Base-by-base conservation (phyloP, 2,329 filamentous ascomycete species). In the Talaromyces sp. region DNA sequence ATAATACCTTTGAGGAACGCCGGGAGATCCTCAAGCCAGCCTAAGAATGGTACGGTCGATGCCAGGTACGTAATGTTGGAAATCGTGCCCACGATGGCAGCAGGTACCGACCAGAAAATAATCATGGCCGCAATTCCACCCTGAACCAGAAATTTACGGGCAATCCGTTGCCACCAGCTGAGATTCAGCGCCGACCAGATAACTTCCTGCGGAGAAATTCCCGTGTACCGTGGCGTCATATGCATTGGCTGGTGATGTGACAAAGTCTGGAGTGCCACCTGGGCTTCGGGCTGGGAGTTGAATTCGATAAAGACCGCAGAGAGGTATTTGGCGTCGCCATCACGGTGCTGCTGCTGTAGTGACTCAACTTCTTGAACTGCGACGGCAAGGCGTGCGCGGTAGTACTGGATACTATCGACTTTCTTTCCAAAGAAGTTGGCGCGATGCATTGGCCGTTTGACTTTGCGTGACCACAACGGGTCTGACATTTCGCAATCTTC, bases 291-390 rank as follows among this genome's bases (percentile, higher is more conserved):
- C 71, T 96, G 91, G 0, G 85, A 87, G 51, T 84, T 81, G 69
- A 97, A 99, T 72, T 98, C 93, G 68, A 98, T 87, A 68, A 99
- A 99, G 8, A 94, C 90, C 23, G 91, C 89, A 10, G 89, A 85
- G 10, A 92, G 79, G 64, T 85, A 83, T 65, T 87, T 85, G 54
- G 82, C 86, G 23, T 89, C 83, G 42, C 89, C 85, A 18, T 81
- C 76, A 56, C 82, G 83, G 70, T 92, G 89, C 36, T 83, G 81
- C 50, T 80, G 81, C 71, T 95, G 91, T 12, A 85, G 81, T 23
- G 81, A 76, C 16, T 87, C 81, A n/a, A 92, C 87, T 61, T 89
- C 82, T 4, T 89, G 85, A 55, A 91, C 86, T 36, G 93, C 83
- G 36, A 85, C 85, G 56, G 87, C 83, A 23, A 97, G 83, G 72